Percentiles rank a stretch among this genome's conserved stretches.
phyloP scores from a whole-genome alignment of 495 filamentous ascomycete genomes.

The Penicillium atrosanguineum region DNA sequence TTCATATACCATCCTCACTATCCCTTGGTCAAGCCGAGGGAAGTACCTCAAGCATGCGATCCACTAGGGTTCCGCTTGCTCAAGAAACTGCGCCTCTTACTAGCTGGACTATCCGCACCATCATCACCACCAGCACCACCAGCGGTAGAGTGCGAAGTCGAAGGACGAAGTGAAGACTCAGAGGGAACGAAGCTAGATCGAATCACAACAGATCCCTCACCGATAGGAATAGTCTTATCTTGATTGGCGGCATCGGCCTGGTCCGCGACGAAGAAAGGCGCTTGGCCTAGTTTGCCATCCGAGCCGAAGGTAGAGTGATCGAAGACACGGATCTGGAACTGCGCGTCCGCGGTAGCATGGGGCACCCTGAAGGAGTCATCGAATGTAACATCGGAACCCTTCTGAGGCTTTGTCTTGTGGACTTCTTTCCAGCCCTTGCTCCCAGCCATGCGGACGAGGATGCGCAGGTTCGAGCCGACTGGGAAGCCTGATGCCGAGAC shows the following conservation, averaged over 20 bases:
- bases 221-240: constrained; percentile 72
- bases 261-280: constrained; percentile 86
- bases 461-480: constrained; percentile 72
- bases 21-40: background rate
- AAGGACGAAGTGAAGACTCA: constrained; percentile 31
- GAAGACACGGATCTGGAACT: constrained; percentile 82
- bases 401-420: constrained; percentile 79
- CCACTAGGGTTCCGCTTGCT: constrained; percentile 54
- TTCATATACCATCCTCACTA: constrained; percentile 8
- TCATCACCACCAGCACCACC: constrained; percentile 32
- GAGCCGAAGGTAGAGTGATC: constrained; percentile 78
- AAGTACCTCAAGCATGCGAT: constrained; percentile 23
- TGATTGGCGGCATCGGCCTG: constrained; percentile 58
- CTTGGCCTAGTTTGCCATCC: constrained; percentile 79
- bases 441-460: constrained; percentile 64
- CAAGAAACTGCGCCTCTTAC: constrained; percentile 52
- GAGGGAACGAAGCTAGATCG: constrained; percentile 58
- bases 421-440: constrained; percentile 71
- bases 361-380: constrained; percentile 76
- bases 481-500: constrained; percentile 79
- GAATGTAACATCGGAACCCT: constrained; percentile 60
- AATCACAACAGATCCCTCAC: constrained; percentile 63
- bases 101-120: constrained; percentile 53
- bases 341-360: constrained; percentile 72
- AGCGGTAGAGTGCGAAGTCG: constrained; percentile 37